These are phyloP conservation scores for Rugonectria rugulosa DNA, from an alignment of 2,329 filamentous ascomycete species.

Conservation along the genomic window DNA sequence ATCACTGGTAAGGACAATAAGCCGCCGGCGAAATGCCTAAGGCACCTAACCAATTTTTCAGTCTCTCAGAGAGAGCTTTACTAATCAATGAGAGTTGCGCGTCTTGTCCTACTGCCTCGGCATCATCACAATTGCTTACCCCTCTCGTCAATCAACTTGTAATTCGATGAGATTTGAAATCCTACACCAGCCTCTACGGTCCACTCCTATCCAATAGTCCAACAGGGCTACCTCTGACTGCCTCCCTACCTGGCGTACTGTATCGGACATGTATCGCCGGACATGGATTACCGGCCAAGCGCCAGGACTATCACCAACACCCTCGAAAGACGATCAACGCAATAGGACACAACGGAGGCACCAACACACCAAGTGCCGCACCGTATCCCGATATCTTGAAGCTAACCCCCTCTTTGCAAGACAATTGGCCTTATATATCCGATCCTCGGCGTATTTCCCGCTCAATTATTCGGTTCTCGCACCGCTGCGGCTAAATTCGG, in stretches of 20 bases:
- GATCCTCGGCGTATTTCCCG: conserved; percentile 2
- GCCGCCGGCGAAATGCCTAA: too few species aligned
- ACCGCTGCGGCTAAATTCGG: conserved; percentile 34
- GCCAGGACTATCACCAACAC: conserved; percentile 1
- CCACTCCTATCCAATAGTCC: conserved; percentile 10
- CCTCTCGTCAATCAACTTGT: conserved; percentile 1
- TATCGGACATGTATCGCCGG: conserved; percentile 5
- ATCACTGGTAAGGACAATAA: too few species aligned
- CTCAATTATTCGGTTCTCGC: conserved; percentile 1
- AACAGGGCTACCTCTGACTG: not conserved
- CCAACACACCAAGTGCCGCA: conserved; percentile 5
- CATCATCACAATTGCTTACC: not conserved
- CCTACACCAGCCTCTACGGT: conserved; percentile 1
- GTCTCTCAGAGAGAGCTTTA: not conserved
- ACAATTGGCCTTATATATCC: not conserved
- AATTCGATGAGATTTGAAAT: conserved; percentile 8
- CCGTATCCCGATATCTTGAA: conserved; percentile 6
- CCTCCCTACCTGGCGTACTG: too few species aligned
- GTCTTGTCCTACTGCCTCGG: not conserved
- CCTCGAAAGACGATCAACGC: not conserved
- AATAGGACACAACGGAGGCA: not conserved
- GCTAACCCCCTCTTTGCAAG: not conserved
- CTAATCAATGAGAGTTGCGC: too few species aligned
- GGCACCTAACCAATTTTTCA: not conserved
- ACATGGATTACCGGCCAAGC: conserved; percentile 7